Evolutionary conservation across 805 yeast genomes (phyloP), one percentile per base, ranked within the genome.

Genomic region (Starmerella davenportii): DNA sequence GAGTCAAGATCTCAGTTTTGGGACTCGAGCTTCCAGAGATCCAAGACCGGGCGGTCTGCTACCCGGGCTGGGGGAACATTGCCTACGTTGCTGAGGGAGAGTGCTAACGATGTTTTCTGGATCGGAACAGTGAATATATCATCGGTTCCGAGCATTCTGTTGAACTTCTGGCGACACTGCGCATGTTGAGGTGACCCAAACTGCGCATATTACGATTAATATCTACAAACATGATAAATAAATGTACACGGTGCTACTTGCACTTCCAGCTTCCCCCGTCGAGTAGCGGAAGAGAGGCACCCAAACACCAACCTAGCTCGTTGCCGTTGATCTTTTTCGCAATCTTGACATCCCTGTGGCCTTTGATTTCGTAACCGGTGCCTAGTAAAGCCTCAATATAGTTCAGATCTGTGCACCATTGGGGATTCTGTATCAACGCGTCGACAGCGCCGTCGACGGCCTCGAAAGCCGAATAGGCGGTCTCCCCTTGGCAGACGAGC

Each of bases 261-360:
- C 95, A 82, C 38, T 64, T 67, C 94, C 94, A 43, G 34, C 33
- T 34, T 4, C 21, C 17, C 13, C 25, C 24, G 45, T 79, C 90
- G 49, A 90, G 65, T 50, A 90, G 63, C 7, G 96, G 96, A 51
- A 90, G 68, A 2, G 95, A 81, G 1, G 96, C 98, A 51, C 99
- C 99, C 40, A 90, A 66, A 65, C 96, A 90, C 99, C 99, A 90
- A 25, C 98, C 99, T 38, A 90, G 68, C 62, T 90, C 98, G 52
- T 81, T 84, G 54, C 74, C 73, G 38, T 74, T 78, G 50, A 90
- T 81, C 56, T 73, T 84, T 64, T 82, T 75, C 7, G 95, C 96
- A 5, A 95, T 90, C 58, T 72, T 79, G 49, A 90, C 72, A 60
- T 87, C 95, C 57, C 96, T 74, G 47, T 69, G 65, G 42, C 80